phyloP scores from a whole-genome alignment of 441 rosid species.

The Populus hybrid region DNA sequence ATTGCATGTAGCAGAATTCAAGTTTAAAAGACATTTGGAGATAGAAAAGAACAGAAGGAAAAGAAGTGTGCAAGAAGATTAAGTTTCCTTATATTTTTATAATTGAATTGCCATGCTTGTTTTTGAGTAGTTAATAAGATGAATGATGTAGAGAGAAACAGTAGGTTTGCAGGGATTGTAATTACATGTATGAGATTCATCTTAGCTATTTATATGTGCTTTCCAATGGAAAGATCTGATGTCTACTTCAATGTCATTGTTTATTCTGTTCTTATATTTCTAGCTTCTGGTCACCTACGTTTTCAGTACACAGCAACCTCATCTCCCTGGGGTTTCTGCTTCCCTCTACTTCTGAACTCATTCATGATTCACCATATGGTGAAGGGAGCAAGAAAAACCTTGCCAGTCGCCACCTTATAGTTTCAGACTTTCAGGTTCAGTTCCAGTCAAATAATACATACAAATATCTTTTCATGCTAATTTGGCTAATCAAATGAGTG shows the following conservation, averaged over 20 bases:
- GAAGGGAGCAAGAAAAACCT: background rate
- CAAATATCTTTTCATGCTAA: background rate
- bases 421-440: background rate
- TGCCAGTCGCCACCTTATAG: background rate
- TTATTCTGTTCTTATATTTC: background rate
- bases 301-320: background rate
- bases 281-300: background rate
- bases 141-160: background rate
- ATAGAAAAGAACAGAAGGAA: background rate
- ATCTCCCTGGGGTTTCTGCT: background rate
- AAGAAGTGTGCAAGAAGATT: background rate
- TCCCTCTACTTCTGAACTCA: background rate
- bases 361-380: background rate
- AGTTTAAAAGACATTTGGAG: background rate
- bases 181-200: conserved; percentile 16
- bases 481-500: background rate
- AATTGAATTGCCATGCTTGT: background rate
- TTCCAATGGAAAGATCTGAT: background rate
- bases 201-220: background rate
- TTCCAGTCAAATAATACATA: background rate
- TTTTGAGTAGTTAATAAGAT: conserved; percentile 5
- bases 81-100: background rate
- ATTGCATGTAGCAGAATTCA: background rate
- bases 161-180: conserved; percentile 13
- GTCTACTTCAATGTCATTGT: background rate